Conservation (phyloP, 169 alveolate genomes). For the Cyclospora cayetanensis region DNA sequence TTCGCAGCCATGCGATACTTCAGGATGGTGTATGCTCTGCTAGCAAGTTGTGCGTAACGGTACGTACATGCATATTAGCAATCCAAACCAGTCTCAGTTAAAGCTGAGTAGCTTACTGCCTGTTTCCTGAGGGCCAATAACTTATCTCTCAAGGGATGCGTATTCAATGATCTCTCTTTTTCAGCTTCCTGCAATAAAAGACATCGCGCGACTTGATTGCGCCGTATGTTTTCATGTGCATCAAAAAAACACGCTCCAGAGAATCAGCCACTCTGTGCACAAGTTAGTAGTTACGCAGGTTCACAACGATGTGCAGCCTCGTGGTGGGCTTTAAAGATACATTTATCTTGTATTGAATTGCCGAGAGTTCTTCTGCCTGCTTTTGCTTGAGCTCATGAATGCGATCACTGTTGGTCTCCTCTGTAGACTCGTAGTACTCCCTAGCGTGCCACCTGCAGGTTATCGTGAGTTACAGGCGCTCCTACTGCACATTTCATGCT, state of each 20-base stretch:
- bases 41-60: not conserved
- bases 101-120: not conserved
- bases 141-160: not conserved
- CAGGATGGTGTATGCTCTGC: not conserved
- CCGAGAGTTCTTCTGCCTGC: slow-evolving; percentile 48
- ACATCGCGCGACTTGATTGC: too few species aligned
- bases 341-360: not conserved
- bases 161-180: not conserved
- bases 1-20: not conserved
- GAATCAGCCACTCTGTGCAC: too few species aligned
- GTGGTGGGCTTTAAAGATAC: too few species aligned
- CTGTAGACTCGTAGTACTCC: not conserved
- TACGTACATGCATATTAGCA: not conserved
- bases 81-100: not conserved
- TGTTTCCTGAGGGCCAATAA: not conserved
- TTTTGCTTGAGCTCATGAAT: slow-evolving; percentile 13
- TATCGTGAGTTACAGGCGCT: too few species aligned
- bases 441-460: slow-evolving; percentile 41
- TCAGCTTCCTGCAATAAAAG: not conserved
- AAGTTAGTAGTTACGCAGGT: too few species aligned
- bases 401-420: slow-evolving; percentile 8
- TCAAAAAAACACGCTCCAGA: too few species aligned
- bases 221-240: too few species aligned
- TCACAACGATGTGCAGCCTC: too few species aligned
- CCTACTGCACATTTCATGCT: too few species aligned